phyloP scores from a whole-genome alignment of 805 yeast genomes.

The Pichia cabralensis region DNA sequence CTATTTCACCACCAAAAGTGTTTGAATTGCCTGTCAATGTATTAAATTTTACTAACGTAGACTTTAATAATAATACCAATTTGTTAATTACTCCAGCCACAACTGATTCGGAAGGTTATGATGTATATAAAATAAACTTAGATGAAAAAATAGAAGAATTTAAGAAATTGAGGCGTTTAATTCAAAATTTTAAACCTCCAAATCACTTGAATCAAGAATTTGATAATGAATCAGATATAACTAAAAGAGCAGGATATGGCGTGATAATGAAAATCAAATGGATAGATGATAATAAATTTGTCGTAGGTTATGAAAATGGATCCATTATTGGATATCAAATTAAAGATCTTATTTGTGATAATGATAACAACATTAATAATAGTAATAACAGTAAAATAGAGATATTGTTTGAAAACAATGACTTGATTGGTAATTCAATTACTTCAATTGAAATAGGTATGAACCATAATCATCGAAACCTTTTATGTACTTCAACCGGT shows the following conservation, averaged over 20 bases:
- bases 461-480: conserved; percentile 7
- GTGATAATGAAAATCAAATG: conserved; percentile 53
- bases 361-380: too few relatives aligned
- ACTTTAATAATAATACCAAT: conserved; percentile 20
- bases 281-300: conserved; percentile 24
- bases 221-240: conserved; percentile 2
- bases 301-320: conserved; percentile 71
- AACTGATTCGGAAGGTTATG: conserved; percentile 51
- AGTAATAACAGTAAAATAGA: conserved; percentile 11
- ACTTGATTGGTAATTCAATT: conserved; percentile 48
- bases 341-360: too few relatives aligned
- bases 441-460: conserved; percentile 31
- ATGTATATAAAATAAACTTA: conserved; percentile 37
- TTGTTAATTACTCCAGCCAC: conserved; percentile 52
- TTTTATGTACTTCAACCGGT: conserved; percentile 41
- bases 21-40: conserved; percentile 61
- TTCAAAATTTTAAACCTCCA: conserved; percentile 8
- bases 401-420: conserved; percentile 15
- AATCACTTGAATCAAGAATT: background rate
- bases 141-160: background rate
- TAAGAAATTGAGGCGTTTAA: conserved; percentile 21
- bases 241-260: conserved; percentile 35
- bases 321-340: conserved; percentile 12
- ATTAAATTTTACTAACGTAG: conserved; percentile 63
- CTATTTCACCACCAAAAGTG: conserved; percentile 13